phyloP scores from a whole-genome alignment of 768 basidiomycete species.

The Ramaria sp. region DNA sequence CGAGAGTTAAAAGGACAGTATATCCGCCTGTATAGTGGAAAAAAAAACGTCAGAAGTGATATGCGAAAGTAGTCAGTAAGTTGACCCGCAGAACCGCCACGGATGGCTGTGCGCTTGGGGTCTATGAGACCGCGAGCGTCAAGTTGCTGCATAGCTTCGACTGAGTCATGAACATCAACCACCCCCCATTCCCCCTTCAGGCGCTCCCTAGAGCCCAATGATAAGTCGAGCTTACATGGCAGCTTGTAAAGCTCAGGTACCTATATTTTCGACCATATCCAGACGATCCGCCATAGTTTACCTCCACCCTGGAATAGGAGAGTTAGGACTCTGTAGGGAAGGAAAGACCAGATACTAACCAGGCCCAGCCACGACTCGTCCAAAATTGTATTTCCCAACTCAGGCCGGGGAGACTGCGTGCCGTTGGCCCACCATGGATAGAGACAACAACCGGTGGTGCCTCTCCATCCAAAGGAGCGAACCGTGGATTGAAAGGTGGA shows the following conservation, averaged over 20 bases:
- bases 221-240: not conserved
- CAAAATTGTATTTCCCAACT: constrained; percentile 51
- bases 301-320: constrained; percentile 42
- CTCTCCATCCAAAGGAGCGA: constrained; percentile 34
- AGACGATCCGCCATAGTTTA: constrained; percentile 69
- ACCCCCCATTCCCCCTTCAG: constrained; percentile 64
- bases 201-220: constrained; percentile 25
- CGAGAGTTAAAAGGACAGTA: constrained; percentile 43
- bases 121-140: constrained; percentile 38
- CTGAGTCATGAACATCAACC: constrained; percentile 60
- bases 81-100: constrained; percentile 47
- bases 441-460: constrained; percentile 57
- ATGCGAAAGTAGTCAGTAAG: not conserved
- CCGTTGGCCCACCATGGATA: constrained; percentile 68
- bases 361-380: constrained; percentile 64
- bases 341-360: constrained; percentile 28
- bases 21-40: constrained; percentile 42
- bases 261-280: constrained; percentile 47
- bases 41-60: not conserved
- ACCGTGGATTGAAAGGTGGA: constrained; percentile 54
- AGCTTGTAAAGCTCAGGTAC: not conserved
- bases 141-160: constrained; percentile 41
- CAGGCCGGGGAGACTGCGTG: constrained; percentile 33
- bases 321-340: not conserved
- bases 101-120: constrained; percentile 49